Base-by-base conservation (phyloP, 352 stramenopile species). In the Globisporangium orthogonon region DNA sequence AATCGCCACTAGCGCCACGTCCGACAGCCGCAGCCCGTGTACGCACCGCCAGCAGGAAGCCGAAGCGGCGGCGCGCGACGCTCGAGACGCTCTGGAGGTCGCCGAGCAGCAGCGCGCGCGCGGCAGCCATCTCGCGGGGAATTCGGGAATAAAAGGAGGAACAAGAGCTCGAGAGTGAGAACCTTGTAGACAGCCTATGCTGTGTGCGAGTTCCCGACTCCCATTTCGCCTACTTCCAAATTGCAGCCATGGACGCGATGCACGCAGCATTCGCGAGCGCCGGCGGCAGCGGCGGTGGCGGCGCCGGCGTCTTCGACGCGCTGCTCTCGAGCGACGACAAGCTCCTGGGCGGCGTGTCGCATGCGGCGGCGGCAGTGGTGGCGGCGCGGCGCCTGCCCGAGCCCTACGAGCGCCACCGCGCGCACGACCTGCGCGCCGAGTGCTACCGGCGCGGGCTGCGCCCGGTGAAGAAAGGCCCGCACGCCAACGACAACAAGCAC, bases 401-500 rank as follows among this genome's bases (percentile, higher is more conserved):
- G 66, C 81, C 81, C 15, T 91, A 91, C 61, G 81, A 91, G 60
- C 78, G 75, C 39, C 77, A 87, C 55, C 81, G 81, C 48, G 81
- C 81, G 13, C 81, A 89, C 65, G 78, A 86, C 46, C 54, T 91
- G 51, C 81, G 81, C 46, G 81, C 81, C 49, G 81, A 91, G 71
- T 91, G 81, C 67, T 91, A 91, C 63, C 78, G 76, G 11, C 77
- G 81, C 30, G 75, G 81, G 30, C 72, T 91, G 53, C 81, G 81
- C 0, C 81, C 81, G 30, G 85, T 88, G 53, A 91, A 91, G 69
- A 91, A 89, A 73, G 81, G 81, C 1, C 81, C 81, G 3, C 74
- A 87, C 48, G 78, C 81, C n/a, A 91, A 91, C 62, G 81, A 91
- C 73, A 91, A 91, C 66, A 91, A 91, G 73, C 76, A 69, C 66